Conservation (phyloP, 768 basidiomycete species). For the Hemileccinum rubropunctum region DNA sequence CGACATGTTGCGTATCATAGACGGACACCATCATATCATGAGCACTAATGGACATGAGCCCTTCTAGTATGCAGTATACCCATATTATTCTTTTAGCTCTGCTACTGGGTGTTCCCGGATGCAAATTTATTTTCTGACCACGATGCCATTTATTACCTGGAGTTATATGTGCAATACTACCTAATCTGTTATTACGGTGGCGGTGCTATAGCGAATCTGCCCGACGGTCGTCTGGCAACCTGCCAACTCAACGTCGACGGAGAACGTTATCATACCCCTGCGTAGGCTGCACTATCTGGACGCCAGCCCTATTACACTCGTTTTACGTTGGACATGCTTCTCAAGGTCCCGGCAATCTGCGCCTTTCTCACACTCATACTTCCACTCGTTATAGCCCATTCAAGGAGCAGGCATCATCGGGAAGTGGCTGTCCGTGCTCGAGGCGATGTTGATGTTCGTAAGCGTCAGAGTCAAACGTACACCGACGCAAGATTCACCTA, state of each 20-base stretch:
- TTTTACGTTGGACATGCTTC: slow-evolving; percentile 19
- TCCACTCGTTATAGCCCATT: slow-evolving; percentile 34
- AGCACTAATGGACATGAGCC: slow-evolving; percentile 18
- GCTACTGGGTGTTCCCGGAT: background rate
- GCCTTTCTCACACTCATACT: slow-evolving; percentile 35
- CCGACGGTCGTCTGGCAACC: slow-evolving; percentile 20
- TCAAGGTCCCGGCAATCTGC: slow-evolving; percentile 29
- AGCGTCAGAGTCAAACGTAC: slow-evolving; percentile 31
- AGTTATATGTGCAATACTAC: slow-evolving; percentile 17
- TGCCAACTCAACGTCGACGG: background rate
- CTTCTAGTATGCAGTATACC: slow-evolving; percentile 25
- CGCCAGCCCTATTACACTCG: slow-evolving; percentile 20
- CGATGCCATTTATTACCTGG: slow-evolving; percentile 7
- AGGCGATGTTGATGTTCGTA: slow-evolving; percentile 39
- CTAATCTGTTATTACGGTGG: slow-evolving; percentile 3
- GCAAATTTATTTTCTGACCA: slow-evolving; percentile 7
- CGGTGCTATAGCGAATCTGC: slow-evolving; percentile 1
- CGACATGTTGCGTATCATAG: slow-evolving; percentile 15
- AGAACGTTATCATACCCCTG: slow-evolving; percentile 2
- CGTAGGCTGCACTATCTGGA: slow-evolving; percentile 9
- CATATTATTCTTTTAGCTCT: slow-evolving; percentile 19
- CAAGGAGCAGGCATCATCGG: slow-evolving; percentile 42
- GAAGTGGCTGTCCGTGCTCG: slow-evolving; percentile 48
- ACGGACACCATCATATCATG: slow-evolving; percentile 15
- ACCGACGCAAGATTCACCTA: slow-evolving; percentile 46